Evolutionary conservation across 768 basidiomycete genomes (phyloP).

Genomic region (Filobasidium wieringae): DNA sequence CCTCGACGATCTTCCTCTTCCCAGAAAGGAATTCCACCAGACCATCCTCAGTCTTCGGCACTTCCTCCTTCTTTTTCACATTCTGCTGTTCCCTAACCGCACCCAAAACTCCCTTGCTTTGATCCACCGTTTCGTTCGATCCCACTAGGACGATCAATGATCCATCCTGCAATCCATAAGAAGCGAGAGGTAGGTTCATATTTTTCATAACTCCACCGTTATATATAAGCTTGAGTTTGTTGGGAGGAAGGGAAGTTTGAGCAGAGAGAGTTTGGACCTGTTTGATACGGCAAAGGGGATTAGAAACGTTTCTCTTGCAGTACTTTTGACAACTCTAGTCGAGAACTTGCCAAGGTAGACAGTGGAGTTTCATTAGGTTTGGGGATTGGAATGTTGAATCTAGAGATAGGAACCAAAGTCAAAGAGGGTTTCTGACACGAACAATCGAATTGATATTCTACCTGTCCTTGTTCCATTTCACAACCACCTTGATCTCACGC

Average conservation of each 20-base stretch:
- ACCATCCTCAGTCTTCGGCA: slow-evolving; percentile 42
- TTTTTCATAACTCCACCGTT: slow-evolving; percentile 85
- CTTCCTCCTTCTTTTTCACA: slow-evolving; percentile 17
- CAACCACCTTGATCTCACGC: slow-evolving; percentile 12
- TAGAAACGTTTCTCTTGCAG: background rate
- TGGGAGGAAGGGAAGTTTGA: slow-evolving; percentile 57
- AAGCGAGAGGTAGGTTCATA: slow-evolving; percentile 55
- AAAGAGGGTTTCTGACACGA: background rate
- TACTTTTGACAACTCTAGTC: background rate
- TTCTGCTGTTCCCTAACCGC: slow-evolving; percentile 19
- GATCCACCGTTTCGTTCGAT: slow-evolving; percentile 32
- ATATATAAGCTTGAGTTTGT: slow-evolving; percentile 75
- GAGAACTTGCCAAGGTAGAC: slow-evolving; percentile 20
- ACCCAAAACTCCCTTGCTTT: slow-evolving; percentile 11
- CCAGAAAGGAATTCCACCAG: slow-evolving; percentile 49
- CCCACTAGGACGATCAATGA: slow-evolving; percentile 63
- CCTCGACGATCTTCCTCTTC: slow-evolving; percentile 47
- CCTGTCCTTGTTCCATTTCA: slow-evolving; percentile 16
- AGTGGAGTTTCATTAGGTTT: slow-evolving; percentile 31
- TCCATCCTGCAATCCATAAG: slow-evolving; percentile 59
- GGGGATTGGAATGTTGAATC: slow-evolving; percentile 38
- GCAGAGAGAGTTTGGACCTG: slow-evolving; percentile 49
- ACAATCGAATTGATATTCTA: background rate
- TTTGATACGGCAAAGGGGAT: background rate
- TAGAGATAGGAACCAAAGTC: background rate